Conservation (phyloP, 2,329 filamentous ascomycete genomes). For the Sphaceloma murrayae region DNA sequence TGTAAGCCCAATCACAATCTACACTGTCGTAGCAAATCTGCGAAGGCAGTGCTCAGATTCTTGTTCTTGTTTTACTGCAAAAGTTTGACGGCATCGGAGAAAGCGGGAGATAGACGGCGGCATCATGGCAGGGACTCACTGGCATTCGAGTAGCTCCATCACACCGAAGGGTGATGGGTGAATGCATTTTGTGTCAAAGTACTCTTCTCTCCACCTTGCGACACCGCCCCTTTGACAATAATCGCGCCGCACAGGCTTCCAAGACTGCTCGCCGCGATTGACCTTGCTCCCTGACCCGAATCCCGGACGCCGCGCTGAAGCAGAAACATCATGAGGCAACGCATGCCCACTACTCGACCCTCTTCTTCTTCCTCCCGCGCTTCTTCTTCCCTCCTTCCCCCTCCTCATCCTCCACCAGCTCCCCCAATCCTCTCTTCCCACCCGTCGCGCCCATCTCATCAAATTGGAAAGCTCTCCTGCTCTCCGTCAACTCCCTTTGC, state of each 20-base stretch:
- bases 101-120: constrained; percentile 3
- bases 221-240: too few species aligned
- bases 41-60: constrained; percentile 2
- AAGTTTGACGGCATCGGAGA: constrained; percentile 6
- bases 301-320: too few species aligned
- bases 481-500: constrained; percentile 75
- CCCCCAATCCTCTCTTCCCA: constrained; percentile 40
- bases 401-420: constrained; percentile 46
- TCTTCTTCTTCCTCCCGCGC: constrained; percentile 26
- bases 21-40: too few species aligned
- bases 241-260: too few species aligned
- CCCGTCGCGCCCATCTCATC: constrained; percentile 52
- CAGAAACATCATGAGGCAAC: too few species aligned
- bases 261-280: too few species aligned
- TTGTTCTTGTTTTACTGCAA: constrained; percentile 7
- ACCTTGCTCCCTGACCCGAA: too few species aligned
- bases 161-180: constrained; percentile 14
- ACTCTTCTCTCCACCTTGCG: too few species aligned
- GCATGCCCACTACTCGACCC: constrained; percentile 22
- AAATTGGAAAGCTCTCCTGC: constrained; percentile 62
- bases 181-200: constrained; percentile 7
- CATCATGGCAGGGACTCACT: constrained; percentile 11
- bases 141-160: constrained; percentile 9
- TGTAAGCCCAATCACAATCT: too few species aligned
- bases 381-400: constrained; percentile 36